phyloP scores from a whole-genome alignment of 331 rosid genomes.

The Pyracantha coccinea region DNA sequence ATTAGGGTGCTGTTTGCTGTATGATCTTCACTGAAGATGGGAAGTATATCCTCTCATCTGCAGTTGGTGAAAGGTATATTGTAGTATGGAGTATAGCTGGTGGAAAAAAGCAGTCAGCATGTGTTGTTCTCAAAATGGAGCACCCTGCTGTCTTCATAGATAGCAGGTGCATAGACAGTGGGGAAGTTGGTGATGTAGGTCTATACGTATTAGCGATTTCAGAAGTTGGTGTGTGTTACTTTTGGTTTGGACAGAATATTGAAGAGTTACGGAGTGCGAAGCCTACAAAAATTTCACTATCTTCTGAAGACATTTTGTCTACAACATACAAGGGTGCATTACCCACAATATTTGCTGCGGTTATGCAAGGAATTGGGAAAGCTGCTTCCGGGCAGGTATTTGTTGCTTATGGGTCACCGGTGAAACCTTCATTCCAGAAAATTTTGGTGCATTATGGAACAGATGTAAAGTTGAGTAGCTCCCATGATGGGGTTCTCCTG shows the following conservation, averaged over 20 bases:
- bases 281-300: constrained; percentile 63
- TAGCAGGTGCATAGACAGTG: constrained; percentile 42
- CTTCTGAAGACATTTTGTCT: constrained; percentile 46
- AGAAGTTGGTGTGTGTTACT: constrained; percentile 76
- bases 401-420: constrained; percentile 68
- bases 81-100: constrained; percentile 72
- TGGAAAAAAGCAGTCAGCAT: constrained; percentile 61
- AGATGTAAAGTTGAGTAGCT: constrained; percentile 56
- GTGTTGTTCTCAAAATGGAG: constrained; percentile 85
- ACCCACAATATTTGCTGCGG: constrained; percentile 82
- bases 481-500: constrained; percentile 73
- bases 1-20: constrained; percentile 79
- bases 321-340: constrained; percentile 45
- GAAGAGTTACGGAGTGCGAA: constrained; percentile 55
- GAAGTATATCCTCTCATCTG: constrained; percentile 76
- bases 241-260: constrained; percentile 67
- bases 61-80: constrained; percentile 84
- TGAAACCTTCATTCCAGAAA: constrained; percentile 76
- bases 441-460: constrained; percentile 59
- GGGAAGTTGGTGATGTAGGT: constrained; percentile 34
- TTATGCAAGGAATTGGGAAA: constrained; percentile 45
- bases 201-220: constrained; percentile 78
- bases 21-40: constrained; percentile 82
- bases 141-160: constrained; percentile 85
- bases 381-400: constrained; percentile 57